These are phyloP conservation scores for Cicer yamashitae DNA, from an alignment of 306 rosid genomes.

Conservation along the genomic window DNA sequence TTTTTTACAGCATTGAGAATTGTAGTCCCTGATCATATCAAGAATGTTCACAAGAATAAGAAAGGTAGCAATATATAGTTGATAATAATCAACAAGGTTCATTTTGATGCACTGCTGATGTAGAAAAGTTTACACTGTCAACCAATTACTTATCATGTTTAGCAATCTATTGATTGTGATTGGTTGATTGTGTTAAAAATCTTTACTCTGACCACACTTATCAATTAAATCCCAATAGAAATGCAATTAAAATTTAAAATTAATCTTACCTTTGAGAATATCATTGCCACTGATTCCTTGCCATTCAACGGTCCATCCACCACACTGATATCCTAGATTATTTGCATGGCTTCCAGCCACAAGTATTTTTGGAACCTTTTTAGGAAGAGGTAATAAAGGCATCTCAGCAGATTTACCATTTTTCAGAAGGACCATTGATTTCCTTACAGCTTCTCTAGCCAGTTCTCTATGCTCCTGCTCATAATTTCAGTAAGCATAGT, in stretches of 20 bases:
- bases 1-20: slow-evolving; percentile 51
- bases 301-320: slow-evolving; percentile 68
- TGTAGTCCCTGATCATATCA: slow-evolving; percentile 54
- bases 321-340: slow-evolving; percentile 67
- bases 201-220: not conserved
- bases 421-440: slow-evolving; percentile 57
- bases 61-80: not conserved
- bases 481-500: slow-evolving; percentile 17
- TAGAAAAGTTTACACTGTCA: too few species aligned
- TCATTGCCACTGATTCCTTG: slow-evolving; percentile 62
- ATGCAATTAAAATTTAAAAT: not conserved
- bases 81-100: not conserved
- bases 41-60: slow-evolving; percentile 27
- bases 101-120: too few species aligned
- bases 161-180: not conserved
- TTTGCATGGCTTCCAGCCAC: slow-evolving; percentile 66
- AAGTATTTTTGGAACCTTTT: slow-evolving; percentile 53
- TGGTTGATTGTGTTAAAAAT: not conserved
- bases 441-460: slow-evolving; percentile 62
- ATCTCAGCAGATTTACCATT: slow-evolving; percentile 47
- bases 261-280: slow-evolving; percentile 43
- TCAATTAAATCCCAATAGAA: not conserved
- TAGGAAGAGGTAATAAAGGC: slow-evolving; percentile 56
- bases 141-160: too few species aligned
- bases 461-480: slow-evolving; percentile 54